phyloP scores from a whole-genome alignment of 192 early-diverging fungal species.

The Backusella macrospora region DNA sequence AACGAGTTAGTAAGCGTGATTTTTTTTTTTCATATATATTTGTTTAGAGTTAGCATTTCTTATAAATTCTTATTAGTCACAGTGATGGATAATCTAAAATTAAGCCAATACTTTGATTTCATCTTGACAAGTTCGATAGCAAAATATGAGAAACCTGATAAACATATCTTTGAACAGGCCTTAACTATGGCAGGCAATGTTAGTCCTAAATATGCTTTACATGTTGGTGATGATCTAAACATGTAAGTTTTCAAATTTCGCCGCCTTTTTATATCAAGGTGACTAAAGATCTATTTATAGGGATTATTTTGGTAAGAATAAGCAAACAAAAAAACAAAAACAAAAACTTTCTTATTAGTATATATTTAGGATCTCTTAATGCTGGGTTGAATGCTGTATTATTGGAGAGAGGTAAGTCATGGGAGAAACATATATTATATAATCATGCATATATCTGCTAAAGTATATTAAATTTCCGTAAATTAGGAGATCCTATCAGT shows the following conservation, averaged over 20 bases:
- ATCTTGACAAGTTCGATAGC: conserved; percentile 52
- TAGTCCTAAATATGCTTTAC: conserved; percentile 47
- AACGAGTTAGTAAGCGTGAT: conserved; percentile 44
- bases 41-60: background rate
- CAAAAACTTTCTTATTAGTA: background rate
- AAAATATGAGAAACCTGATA: conserved; percentile 58
- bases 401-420: conserved; percentile 23
- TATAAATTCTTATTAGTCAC: conserved; percentile 18
- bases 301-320: conserved; percentile 7
- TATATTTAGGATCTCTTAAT: conserved; percentile 20
- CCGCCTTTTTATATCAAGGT: background rate
- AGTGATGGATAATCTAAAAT: conserved; percentile 36
- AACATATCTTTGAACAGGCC: conserved; percentile 56
- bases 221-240: conserved; percentile 60
- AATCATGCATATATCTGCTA: conserved; percentile 12
- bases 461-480: background rate
- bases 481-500: background rate
- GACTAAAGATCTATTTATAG: background rate
- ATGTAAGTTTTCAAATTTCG: conserved; percentile 27
- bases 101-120: conserved; percentile 62
- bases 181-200: conserved; percentile 35
- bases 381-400: conserved; percentile 36
- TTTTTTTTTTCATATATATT: too few relatives aligned
- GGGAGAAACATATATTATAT: background rate
- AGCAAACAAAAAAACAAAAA: background rate